Evolutionary conservation across 768 basidiomycete species (phyloP).

Genomic region (Collybia sp.): DNA sequence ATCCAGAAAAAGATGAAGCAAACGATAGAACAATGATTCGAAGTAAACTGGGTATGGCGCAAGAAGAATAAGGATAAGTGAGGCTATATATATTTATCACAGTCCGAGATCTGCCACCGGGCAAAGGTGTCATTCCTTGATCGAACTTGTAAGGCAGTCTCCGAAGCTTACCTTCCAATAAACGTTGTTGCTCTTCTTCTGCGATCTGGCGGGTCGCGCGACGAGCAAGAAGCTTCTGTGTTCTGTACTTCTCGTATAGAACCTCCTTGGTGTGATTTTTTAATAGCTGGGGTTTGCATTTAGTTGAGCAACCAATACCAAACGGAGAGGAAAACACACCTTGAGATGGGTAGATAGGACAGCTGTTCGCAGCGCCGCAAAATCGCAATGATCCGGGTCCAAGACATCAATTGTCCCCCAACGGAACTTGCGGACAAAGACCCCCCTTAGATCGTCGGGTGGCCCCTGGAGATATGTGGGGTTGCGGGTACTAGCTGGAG

Average conservation of each 20-base stretch:
- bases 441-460: constrained; percentile 66
- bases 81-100: constrained; percentile 18
- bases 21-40: too few species aligned
- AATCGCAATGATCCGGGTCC: constrained; percentile 84
- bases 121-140: not conserved
- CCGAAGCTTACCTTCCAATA: constrained; percentile 59
- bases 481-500: constrained; percentile 28
- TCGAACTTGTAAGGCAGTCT: not conserved
- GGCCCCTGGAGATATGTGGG: constrained; percentile 44
- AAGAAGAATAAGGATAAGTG: constrained; percentile 6
- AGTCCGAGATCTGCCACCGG: constrained; percentile 38
- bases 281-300: constrained; percentile 47
- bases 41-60: constrained; percentile 10
- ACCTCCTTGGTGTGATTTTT: constrained; percentile 84
- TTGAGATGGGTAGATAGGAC: constrained; percentile 84
- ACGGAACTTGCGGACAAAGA: constrained; percentile 74
- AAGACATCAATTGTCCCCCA: constrained; percentile 91
- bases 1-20: too few species aligned
- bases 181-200: constrained; percentile 65
- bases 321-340: constrained; percentile 34
- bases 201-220: constrained; percentile 78
- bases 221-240: constrained; percentile 84
- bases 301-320: constrained; percentile 2
- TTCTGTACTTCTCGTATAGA: constrained; percentile 90
- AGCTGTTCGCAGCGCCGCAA: constrained; percentile 77